These are phyloP conservation scores for Darksidea phi DNA, from an alignment of 495 filamentous ascomycete species.

Conservation along the genomic window DNA sequence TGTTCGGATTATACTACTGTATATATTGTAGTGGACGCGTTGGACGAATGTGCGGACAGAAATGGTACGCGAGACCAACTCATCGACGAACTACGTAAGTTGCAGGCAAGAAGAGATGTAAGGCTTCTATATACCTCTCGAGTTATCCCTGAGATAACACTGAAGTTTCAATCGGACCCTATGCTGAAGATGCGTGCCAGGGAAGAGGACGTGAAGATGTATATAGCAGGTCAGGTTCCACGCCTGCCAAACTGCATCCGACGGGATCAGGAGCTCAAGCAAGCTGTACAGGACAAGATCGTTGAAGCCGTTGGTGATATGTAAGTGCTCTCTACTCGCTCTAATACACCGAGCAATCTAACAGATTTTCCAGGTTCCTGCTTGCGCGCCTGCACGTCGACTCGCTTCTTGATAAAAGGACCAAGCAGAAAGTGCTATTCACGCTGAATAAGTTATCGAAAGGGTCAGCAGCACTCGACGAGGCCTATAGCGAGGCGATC, in stretches of 20 bases:
- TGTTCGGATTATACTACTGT: conserved; percentile 32
- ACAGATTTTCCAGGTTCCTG: conserved; percentile 48
- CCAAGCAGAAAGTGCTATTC: conserved; percentile 37
- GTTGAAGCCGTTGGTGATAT: conserved; percentile 30
- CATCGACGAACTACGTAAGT: conserved; percentile 38
- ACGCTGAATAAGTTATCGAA: conserved; percentile 43
- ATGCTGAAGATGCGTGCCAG: conserved; percentile 30
- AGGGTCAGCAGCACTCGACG: conserved; percentile 30
- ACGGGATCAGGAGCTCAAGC: conserved; percentile 4
- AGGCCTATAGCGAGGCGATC: conserved; percentile 49
- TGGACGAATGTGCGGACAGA: conserved; percentile 47
- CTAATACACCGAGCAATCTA: background rate
- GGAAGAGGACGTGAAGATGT: conserved; percentile 27
- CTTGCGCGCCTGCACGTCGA: conserved; percentile 54
- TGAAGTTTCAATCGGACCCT: conserved; percentile 11
- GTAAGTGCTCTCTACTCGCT: conserved; percentile 9
- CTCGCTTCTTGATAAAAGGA: conserved; percentile 44
- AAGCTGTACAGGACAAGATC: conserved; percentile 16
- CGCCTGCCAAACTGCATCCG: conserved; percentile 18
- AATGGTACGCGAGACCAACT: conserved; percentile 30
- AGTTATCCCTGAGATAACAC: conserved; percentile 24
- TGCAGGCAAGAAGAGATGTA: conserved; percentile 34
- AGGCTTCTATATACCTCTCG: conserved; percentile 36
- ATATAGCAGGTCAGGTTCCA: conserved; percentile 12
- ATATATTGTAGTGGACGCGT: conserved; percentile 52